Percentiles rank a stretch among this genome's conserved stretches.
Conservation (phyloP, 495 filamentous ascomycete species). For the Annulohypoxylon maeteangense region DNA sequence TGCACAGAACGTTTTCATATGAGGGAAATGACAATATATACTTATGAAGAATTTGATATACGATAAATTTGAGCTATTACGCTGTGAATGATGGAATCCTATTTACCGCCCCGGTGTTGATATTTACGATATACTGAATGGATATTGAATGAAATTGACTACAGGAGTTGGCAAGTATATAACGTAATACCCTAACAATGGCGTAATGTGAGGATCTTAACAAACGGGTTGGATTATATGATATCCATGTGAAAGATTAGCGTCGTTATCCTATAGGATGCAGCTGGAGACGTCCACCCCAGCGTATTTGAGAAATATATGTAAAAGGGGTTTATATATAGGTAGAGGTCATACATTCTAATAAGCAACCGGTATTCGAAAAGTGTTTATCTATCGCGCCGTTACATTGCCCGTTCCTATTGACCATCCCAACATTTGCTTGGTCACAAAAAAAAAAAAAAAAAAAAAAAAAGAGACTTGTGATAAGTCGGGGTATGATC, state of each 20-base stretch:
- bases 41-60: background rate
- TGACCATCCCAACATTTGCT: background rate
- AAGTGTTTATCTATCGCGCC: constrained; percentile 18
- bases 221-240: background rate
- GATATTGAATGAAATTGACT: background rate
- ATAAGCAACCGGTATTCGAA: constrained; percentile 26
- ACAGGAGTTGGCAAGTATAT: background rate
- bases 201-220: background rate
- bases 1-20: background rate
- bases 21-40: background rate
- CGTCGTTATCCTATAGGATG: background rate
- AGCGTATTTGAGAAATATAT: background rate
- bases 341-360: constrained; percentile 40
- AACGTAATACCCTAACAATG: background rate
- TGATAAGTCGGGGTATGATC: background rate
- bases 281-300: background rate
- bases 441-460: constrained; percentile 8
- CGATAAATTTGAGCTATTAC: background rate
- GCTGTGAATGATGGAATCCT: background rate
- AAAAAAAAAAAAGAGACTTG: background rate
- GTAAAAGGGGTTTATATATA: constrained; percentile 28
- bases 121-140: background rate
- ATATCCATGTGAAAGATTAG: background rate
- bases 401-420: constrained; percentile 24
- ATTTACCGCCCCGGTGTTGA: too few species aligned